Percentiles rank a stretch among this genome's conserved stretches.
phyloP scores from a whole-genome alignment of 495 filamentous ascomycete species.

The Penicillium paradoxum region DNA sequence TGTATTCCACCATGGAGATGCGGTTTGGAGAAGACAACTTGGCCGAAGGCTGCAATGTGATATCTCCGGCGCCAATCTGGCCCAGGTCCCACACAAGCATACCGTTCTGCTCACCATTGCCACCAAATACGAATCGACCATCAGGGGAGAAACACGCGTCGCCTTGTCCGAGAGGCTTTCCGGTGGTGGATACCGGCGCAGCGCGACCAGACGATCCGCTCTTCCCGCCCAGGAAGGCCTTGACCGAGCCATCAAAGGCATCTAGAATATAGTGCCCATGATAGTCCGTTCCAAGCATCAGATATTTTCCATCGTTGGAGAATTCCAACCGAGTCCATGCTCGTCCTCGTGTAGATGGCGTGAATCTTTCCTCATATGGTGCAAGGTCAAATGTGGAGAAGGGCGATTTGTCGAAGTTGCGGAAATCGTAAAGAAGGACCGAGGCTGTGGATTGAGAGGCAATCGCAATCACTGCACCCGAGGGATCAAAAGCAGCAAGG shows the following conservation, averaged over 20 bases:
- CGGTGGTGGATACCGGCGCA: slow-evolving; percentile 41
- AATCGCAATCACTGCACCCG: slow-evolving; percentile 84
- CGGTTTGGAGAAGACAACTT: slow-evolving; percentile 61
- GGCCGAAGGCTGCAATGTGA: slow-evolving; percentile 58
- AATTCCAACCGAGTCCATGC: slow-evolving; percentile 88
- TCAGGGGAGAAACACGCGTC: slow-evolving; percentile 87
- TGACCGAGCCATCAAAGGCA: slow-evolving; percentile 74
- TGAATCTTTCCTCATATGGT: slow-evolving; percentile 52
- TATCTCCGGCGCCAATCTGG: slow-evolving; percentile 42
- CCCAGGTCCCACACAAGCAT: slow-evolving; percentile 81
- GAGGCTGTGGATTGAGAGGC: slow-evolving; percentile 71
- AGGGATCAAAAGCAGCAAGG: slow-evolving; percentile 82
- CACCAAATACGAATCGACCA: slow-evolving; percentile 79
- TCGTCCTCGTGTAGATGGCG: slow-evolving; percentile 42
- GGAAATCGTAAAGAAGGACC: slow-evolving; percentile 85
- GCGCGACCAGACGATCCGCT: slow-evolving; percentile 42
- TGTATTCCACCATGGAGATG: slow-evolving; percentile 75
- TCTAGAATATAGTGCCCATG: slow-evolving; percentile 84
- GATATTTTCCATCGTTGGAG: slow-evolving; percentile 84
- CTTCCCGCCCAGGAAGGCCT: slow-evolving; percentile 55
- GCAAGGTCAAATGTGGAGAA: slow-evolving; percentile 81
- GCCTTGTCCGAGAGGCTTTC: slow-evolving; percentile 57
- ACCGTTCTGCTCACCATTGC: slow-evolving; percentile 60
- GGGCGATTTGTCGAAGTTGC: slow-evolving; percentile 86
- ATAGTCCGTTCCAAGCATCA: slow-evolving; percentile 76